Percentiles rank a stretch among this genome's conserved stretches.
Conservation (phyloP, 352 stramenopile genomes). For the Globisporangium cederbergense region DNA sequence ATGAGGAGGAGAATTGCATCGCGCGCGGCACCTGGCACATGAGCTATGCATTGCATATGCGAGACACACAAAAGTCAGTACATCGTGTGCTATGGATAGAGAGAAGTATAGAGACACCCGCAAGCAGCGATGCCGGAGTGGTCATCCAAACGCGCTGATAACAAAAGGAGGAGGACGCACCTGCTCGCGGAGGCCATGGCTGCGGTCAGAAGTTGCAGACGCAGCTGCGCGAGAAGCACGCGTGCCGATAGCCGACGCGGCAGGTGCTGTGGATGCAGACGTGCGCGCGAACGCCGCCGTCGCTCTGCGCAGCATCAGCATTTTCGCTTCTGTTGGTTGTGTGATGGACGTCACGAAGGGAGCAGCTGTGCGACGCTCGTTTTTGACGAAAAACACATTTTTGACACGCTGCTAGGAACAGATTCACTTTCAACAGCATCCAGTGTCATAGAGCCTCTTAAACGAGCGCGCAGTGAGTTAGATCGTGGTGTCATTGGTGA, state of each 20-base stretch:
- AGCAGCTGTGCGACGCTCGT: not conserved
- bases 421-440: too few species aligned
- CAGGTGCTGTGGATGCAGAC: not conserved
- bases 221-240: not conserved
- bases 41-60: not conserved
- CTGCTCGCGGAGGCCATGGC: not conserved
- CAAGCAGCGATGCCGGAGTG: not conserved
- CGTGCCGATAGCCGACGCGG: not conserved
- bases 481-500: conserved; percentile 87
- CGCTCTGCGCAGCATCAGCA: not conserved
- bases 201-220: not conserved
- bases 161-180: not conserved
- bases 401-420: not conserved
- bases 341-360: not conserved
- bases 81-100: not conserved
- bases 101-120: not conserved
- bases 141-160: too few species aligned
- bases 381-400: not conserved
- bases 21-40: conserved; percentile 1
- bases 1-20: conserved; percentile 10
- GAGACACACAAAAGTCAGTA: not conserved
- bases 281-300: not conserved
- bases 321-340: not conserved
- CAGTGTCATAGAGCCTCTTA: conserved; percentile 40
- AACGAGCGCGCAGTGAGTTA: conserved; percentile 84